phyloP scores from a whole-genome alignment of 2,329 filamentous ascomycete genomes.

The Colletotrichum tabaci region DNA sequence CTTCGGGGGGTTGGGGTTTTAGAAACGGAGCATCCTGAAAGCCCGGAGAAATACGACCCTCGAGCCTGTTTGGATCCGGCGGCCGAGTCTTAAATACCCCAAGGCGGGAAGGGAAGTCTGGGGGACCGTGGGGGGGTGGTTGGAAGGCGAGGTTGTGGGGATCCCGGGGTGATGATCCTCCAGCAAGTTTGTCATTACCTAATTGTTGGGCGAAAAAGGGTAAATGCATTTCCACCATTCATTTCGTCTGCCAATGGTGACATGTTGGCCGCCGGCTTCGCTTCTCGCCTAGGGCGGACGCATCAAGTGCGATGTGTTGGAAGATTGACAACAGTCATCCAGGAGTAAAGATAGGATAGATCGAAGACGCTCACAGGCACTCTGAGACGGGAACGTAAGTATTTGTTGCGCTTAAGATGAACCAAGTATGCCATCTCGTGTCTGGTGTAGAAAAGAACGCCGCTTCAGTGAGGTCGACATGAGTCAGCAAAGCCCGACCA shows the following conservation, averaged over 20 bases:
- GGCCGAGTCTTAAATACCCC: slow-evolving; percentile 17
- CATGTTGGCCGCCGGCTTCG: not conserved
- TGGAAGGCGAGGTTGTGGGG: slow-evolving; percentile 14
- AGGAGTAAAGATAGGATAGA: no score
- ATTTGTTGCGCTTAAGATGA: no score
- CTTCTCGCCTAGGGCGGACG: not conserved
- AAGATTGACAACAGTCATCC: no score
- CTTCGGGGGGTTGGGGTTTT: not conserved
- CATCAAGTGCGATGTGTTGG: not conserved
- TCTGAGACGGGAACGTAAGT: no score
- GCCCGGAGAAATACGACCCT: not conserved
- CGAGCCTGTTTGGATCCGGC: not conserved
- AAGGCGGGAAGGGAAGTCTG: not conserved
- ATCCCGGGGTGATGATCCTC: slow-evolving; percentile 17
- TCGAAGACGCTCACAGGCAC: no score
- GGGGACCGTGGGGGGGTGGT: not conserved
- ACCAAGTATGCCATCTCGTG: no score
- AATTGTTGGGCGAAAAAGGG: slow-evolving; percentile 23
- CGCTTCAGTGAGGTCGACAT: no score
- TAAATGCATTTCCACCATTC: slow-evolving; percentile 40
- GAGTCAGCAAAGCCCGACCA: no score
- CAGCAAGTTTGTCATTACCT: slow-evolving; percentile 25
- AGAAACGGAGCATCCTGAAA: not conserved
- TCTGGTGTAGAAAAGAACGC: no score
- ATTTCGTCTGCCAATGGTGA: not conserved